A percentile compares a stretch with the other conserved stretches of the same genome.
phyloP scores from a whole-genome alignment of 2,329 filamentous ascomycete species.

The Hymenoscyphus infarciens region DNA sequence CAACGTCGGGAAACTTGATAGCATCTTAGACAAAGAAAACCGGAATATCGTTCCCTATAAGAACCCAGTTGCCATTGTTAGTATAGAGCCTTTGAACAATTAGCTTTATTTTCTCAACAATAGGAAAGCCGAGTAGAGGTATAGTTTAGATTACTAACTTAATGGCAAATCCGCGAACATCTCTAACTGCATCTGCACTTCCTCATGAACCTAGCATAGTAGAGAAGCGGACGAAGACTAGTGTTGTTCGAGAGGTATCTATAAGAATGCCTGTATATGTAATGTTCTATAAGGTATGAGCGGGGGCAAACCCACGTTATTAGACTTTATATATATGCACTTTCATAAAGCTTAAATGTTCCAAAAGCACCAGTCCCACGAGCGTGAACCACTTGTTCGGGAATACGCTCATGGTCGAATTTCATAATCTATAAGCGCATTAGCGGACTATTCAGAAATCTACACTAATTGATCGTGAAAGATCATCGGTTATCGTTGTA shows the following conservation, averaged over 20 bases:
- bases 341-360: slow-evolving; percentile 63
- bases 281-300: slow-evolving; percentile 43
- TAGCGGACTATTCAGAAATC: not conserved
- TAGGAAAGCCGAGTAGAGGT: no score
- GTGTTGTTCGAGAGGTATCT: slow-evolving; percentile 64
- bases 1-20: slow-evolving; percentile 69
- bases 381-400: slow-evolving; percentile 64
- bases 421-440: slow-evolving; percentile 54
- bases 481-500: no score
- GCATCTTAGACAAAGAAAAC: slow-evolving; percentile 76
- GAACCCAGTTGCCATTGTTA: slow-evolving; percentile 72
- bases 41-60: slow-evolving; percentile 71
- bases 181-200: slow-evolving; percentile 77
- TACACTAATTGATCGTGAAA: no score
- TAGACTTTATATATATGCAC: slow-evolving; percentile 39
- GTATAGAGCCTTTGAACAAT: slow-evolving; percentile 55
- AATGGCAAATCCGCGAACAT: slow-evolving; percentile 75
- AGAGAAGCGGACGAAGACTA: slow-evolving; percentile 70
- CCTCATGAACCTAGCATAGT: slow-evolving; percentile 73
- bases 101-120: no score
- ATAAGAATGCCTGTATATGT: slow-evolving; percentile 62
- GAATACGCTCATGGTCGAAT: slow-evolving; percentile 73
- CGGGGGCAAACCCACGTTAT: not conserved
- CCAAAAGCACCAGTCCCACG: slow-evolving; percentile 63
- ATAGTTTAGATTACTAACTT: slow-evolving; percentile 40